These are phyloP conservation scores for Aureobasidium mangrovei DNA, from an alignment of 2,329 filamentous ascomycete genomes.

Conservation along the genomic window DNA sequence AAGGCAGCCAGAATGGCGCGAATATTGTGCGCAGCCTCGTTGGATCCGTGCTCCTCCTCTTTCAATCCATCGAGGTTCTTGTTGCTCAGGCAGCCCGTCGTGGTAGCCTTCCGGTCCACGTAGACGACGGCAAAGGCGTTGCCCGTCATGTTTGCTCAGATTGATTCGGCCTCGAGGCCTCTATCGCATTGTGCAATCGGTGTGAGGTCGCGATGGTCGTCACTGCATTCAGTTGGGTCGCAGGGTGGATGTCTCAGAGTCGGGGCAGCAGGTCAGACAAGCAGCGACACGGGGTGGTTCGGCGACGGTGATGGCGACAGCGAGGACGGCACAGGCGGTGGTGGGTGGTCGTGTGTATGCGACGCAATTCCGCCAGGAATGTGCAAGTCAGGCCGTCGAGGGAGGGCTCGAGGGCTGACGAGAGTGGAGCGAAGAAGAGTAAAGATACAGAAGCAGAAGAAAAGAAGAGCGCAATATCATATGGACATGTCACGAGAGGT, in stretches of 20 bases:
- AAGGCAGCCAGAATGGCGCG: constrained; percentile 33
- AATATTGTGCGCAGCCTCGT: constrained; percentile 32
- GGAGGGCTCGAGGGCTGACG: background rate
- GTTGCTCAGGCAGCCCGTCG: constrained; percentile 22
- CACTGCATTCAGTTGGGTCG: constrained; percentile 1
- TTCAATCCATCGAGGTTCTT: constrained; percentile 28
- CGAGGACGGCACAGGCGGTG: background rate
- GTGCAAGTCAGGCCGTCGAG: constrained; percentile 6
- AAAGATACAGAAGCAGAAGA: constrained; percentile 8
- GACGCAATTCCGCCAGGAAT: constrained; percentile 12
- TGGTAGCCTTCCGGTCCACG: constrained; percentile 32
- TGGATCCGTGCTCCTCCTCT: constrained; percentile 22
- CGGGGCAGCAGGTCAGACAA: background rate
- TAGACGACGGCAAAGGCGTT: constrained; percentile 38
- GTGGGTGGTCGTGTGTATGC: constrained; percentile 6
- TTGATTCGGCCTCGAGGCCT: constrained; percentile 10
- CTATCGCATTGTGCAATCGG: constrained; percentile 13
- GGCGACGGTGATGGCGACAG: background rate
- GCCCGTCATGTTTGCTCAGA: constrained; percentile 30
- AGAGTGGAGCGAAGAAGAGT: background rate
- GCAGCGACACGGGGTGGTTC: background rate
- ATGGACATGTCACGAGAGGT: constrained; percentile 12
- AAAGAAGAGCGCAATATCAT: constrained; percentile 9
- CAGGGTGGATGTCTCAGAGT: constrained; percentile 2
- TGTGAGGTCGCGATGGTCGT: background rate